These are phyloP conservation scores for Grosmannia clavigera DNA, from an alignment of 2,329 filamentous ascomycete genomes.

Conservation along the genomic window DNA sequence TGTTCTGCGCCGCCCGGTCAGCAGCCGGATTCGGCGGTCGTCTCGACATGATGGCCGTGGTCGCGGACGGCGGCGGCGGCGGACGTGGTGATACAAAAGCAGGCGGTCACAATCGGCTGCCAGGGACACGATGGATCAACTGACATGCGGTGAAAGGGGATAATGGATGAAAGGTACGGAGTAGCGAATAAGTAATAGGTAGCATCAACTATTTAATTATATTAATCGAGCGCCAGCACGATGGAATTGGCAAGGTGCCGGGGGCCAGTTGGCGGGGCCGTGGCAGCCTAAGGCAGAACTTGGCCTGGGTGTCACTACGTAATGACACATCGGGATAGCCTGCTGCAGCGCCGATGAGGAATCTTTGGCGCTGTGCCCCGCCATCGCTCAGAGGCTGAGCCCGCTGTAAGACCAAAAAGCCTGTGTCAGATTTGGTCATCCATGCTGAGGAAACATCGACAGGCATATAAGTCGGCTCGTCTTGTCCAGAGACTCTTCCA, in stretches of 20 bases:
- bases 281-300: not conserved
- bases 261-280: not conserved
- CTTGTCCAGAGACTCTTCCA: not conserved
- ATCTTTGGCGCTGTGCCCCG: not conserved
- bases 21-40: slow-evolving; percentile 64
- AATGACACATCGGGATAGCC: not conserved
- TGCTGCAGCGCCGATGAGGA: not conserved
- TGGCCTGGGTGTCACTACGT: not conserved
- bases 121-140: not conserved
- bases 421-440: not conserved
- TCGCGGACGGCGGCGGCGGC: not conserved
- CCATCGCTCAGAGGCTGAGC: not conserved
- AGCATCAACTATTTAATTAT: not conserved
- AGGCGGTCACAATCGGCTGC: not conserved
- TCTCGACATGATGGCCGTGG: slow-evolving; percentile 52
- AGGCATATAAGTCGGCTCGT: not conserved
- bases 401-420: not conserved
- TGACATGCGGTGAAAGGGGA: not conserved
- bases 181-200: not conserved
- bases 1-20: slow-evolving; percentile 85
- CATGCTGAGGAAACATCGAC: not conserved
- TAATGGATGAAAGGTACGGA: not conserved
- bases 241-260: not conserved
- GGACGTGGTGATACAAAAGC: not conserved
- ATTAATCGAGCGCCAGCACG: not conserved